Evolutionary conservation across 129 eudicot species (phyloP).

Genomic region (Dittrichia graveolens): DNA sequence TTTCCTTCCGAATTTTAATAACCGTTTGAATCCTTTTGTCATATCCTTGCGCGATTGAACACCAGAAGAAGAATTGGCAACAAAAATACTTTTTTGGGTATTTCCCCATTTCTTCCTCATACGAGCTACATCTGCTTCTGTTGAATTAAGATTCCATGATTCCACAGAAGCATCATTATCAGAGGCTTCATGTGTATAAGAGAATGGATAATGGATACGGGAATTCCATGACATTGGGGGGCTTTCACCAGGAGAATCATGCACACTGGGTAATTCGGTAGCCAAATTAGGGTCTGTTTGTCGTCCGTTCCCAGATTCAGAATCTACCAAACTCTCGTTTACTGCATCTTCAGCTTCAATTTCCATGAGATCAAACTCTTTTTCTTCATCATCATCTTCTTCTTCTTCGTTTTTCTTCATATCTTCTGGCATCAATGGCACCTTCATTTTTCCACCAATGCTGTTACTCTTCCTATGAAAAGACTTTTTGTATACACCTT

Average conservation of each 20-base stretch:
- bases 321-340: constrained; percentile 51
- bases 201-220: constrained; percentile 58
- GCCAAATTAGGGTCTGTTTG: constrained; percentile 33
- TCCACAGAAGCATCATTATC: constrained; percentile 74
- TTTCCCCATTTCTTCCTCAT: constrained; percentile 99
- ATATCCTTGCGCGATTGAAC: constrained; percentile 77
- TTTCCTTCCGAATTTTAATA: constrained; percentile 92
- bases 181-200: constrained; percentile 63
- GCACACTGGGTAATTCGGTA: constrained; percentile 54
- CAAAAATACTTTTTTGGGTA: constrained; percentile 74
- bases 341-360: constrained; percentile 37
- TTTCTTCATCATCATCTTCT: constrained; percentile 56
- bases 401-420: constrained; percentile 44
- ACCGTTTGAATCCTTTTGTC: constrained; percentile 86
- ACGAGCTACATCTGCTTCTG: constrained; percentile 78
- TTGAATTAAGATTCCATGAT: constrained; percentile 78
- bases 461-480: constrained; percentile 61
- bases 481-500: constrained; percentile 32
- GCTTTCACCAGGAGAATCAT: constrained; percentile 82
- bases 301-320: constrained; percentile 59
- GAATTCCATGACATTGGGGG: constrained; percentile 93
- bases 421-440: constrained; percentile 40
- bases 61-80: constrained; percentile 51
- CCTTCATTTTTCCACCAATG: constrained; percentile 49
- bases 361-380: constrained; percentile 43